phyloP scores from a whole-genome alignment of 345 rosid genomes.

The Excoecaria agallocha region DNA sequence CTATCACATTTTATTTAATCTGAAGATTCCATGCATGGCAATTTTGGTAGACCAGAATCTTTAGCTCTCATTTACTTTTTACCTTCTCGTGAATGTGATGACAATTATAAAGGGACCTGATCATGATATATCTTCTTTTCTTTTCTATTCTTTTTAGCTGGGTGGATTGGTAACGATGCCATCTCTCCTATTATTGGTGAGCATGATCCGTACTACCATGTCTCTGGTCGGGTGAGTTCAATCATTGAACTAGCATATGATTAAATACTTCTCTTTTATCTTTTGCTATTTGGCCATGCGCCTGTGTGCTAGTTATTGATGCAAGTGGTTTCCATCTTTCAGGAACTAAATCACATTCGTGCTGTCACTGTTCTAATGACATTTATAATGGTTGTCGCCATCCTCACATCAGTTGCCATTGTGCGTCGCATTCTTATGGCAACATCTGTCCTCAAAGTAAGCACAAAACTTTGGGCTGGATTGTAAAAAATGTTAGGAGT shows the following conservation, averaged over 20 bases:
- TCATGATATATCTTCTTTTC: conserved; percentile 14
- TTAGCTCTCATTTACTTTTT: background rate
- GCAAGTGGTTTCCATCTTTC: conserved; percentile 30
- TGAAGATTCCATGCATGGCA: background rate
- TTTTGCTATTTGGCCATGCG: background rate
- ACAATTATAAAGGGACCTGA: background rate
- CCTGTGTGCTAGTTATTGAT: conserved; percentile 4
- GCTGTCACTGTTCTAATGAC: conserved; percentile 77
- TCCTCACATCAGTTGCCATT: conserved; percentile 89
- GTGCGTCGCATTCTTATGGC: conserved; percentile 94
- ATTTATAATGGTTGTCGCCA: conserved; percentile 61
- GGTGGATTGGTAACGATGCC: conserved; percentile 94
- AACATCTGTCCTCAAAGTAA: conserved; percentile 91
- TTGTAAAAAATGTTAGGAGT: background rate
- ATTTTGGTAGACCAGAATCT: background rate
- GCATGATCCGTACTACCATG: conserved; percentile 78
- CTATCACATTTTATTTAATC: background rate
- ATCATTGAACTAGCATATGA: background rate
- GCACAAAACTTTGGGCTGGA: conserved; percentile 21
- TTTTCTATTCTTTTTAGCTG: conserved; percentile 49
- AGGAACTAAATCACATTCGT: conserved; percentile 83
- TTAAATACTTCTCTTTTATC: background rate
- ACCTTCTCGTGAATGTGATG: background rate
- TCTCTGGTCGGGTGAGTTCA: conserved; percentile 72
- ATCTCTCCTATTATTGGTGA: conserved; percentile 82